Base-by-base conservation (phyloP, 495 filamentous ascomycete genomes). In the Xylaria longipes region DNA sequence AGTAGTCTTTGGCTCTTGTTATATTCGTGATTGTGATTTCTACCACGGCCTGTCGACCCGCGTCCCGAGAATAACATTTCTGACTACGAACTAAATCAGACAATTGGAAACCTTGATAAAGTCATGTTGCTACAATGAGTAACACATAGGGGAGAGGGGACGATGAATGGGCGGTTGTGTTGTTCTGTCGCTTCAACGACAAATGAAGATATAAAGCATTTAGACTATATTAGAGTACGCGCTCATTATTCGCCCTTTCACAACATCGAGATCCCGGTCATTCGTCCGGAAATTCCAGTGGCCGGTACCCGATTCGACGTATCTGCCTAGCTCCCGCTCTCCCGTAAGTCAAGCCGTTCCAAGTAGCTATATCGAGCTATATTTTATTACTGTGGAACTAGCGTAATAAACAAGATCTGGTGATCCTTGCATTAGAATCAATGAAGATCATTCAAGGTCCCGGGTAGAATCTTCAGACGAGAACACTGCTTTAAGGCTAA, bases 1-100 rank as follows among this genome's bases (percentile, higher is more conserved):
- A n/a, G 57, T 37, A 22, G 29, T 39, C 22, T 3, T 27, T 43
- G 1, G 60, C 22, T 43, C 22, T 63, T 25, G 12, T 25, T 63
- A 17, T 33, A 8, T 33, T 43, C 14, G 37, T 29, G 8, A 27
- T 41, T 22, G 37, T 7, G 12, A 3, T 8, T 43, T 63, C 14
- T 1, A 27, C 14, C n/a, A 43, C 60, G 60, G 35, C 22, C 37
- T 63, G 60, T 27, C 60, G 60, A 63, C 37, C 60, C 60, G 35
- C n/a, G 37, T 43, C n/a, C 60, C 60, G 52, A 29, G 6, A 1
- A 25, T 29, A 17, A 29, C 2, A 33, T n/a, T 14, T 11, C 20
- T 6, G 1, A 9, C 0, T 22, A 22, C 22, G n/a, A 37, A 60
- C 6, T 60, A 2, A 60, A 37, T 20, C n/a, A 9, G 31, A 60